These are phyloP conservation scores for Sporodiniella umbellata DNA, from an alignment of 371 early-diverging fungal genomes.

Conservation along the genomic window DNA sequence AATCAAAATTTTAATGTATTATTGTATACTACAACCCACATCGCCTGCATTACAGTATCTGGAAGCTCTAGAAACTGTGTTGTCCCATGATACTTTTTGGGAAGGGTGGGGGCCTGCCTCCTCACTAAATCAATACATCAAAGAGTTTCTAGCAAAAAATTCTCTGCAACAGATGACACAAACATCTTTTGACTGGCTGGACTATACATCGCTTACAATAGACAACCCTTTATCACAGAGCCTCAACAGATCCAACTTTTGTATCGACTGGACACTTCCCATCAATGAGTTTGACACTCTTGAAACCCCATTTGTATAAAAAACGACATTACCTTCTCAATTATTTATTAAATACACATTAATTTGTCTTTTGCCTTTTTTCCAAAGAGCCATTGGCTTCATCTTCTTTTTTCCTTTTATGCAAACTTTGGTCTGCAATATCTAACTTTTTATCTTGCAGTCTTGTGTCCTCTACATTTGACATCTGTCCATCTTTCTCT, in stretches of 20 bases:
- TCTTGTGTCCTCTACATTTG: too few species aligned
- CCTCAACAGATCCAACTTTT: too few species aligned
- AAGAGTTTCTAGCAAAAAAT: constrained; percentile 1
- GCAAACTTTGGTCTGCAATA: neutral
- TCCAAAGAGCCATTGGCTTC: neutral
- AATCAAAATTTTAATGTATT: constrained; percentile 13
- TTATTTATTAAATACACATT: neutral
- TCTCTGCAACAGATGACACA: neutral
- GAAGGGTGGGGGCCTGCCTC: constrained; percentile 7
- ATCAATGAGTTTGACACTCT: too few species aligned
- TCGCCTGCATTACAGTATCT: constrained; percentile 4
- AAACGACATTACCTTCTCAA: neutral
- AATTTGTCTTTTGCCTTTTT: neutral
- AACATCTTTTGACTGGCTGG: too few species aligned
- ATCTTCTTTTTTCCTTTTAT: neutral
- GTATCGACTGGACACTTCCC: too few species aligned
- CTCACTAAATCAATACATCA: neutral
- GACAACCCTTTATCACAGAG: too few species aligned
- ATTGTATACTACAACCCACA: constrained; percentile 4
- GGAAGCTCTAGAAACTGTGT: constrained; percentile 3
- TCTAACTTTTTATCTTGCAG: too few species aligned
- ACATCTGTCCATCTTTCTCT: too few species aligned
- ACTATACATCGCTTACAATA: too few species aligned
- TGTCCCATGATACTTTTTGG: constrained; percentile 3
- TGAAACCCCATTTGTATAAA: neutral